A percentile compares a stretch with the other conserved stretches of the same genome.
Evolutionary conservation across 805 yeast genomes (phyloP).

Genomic region (Kazachstania psychrophila): DNA sequence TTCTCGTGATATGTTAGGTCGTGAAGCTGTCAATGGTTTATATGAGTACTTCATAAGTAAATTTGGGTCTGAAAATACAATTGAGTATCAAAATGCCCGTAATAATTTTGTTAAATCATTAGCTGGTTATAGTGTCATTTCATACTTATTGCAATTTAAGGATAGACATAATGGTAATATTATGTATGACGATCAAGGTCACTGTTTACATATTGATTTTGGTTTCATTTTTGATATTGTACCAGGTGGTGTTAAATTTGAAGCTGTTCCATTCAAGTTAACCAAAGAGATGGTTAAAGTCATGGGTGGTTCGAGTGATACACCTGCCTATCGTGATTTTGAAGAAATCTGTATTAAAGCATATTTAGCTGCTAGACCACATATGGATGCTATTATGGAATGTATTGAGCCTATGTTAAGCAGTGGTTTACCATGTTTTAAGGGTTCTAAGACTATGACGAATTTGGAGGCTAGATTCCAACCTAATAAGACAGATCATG

Average conservation of each 20-base stretch:
- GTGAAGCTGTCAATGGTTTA: slow-evolving; percentile 96
- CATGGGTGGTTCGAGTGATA: slow-evolving; percentile 79
- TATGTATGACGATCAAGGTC: slow-evolving; percentile 92
- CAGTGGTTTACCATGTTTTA: slow-evolving; percentile 93
- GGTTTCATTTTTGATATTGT: slow-evolving; percentile 98
- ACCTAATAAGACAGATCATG: slow-evolving; percentile 69
- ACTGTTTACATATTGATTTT: slow-evolving; percentile 90
- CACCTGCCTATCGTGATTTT: slow-evolving; percentile 87
- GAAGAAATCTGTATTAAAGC: slow-evolving; percentile 94
- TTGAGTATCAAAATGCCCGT: slow-evolving; percentile 84
- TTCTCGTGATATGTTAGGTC: slow-evolving; percentile 95
- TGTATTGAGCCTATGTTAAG: slow-evolving; percentile 89
- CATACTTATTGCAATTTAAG: slow-evolving; percentile 84
- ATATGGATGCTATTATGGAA: slow-evolving; percentile 74
- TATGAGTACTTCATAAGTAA: slow-evolving; percentile 86
- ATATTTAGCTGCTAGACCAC: slow-evolving; percentile 78
- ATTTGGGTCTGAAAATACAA: slow-evolving; percentile 88
- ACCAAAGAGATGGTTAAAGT: slow-evolving; percentile 95
- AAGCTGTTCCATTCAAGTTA: slow-evolving; percentile 94
- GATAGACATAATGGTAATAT: slow-evolving; percentile 98
- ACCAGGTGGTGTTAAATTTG: slow-evolving; percentile 97
- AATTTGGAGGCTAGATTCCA: slow-evolving; percentile 72
- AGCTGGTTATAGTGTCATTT: slow-evolving; percentile 89
- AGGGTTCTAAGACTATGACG: slow-evolving; percentile 68
- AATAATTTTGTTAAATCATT: slow-evolving; percentile 87